These are phyloP conservation scores for Amoebophrya sp. DNA, from an alignment of 169 alveolate species.

Conservation along the genomic window DNA sequence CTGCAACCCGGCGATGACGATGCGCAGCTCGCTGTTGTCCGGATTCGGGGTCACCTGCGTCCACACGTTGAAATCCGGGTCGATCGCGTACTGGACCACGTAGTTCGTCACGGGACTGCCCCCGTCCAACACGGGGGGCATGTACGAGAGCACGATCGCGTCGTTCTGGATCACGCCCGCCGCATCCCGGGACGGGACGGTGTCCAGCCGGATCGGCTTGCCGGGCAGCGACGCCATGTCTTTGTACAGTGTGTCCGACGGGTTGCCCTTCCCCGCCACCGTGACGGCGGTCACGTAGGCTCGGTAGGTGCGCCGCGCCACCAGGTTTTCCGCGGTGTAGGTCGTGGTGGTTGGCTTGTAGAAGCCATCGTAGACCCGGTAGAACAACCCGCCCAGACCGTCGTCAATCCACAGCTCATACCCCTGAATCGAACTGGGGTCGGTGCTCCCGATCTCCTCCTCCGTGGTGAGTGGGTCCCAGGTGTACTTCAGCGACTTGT, in stretches of 20 bases:
- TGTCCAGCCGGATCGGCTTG: neutral
- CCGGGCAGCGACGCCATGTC: neutral
- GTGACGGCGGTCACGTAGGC: constrained; percentile 31
- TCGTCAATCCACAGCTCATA: constrained; percentile 36
- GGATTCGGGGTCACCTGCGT: neutral
- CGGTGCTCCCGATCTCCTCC: constrained; percentile 26
- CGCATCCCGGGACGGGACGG: neutral
- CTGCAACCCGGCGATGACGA: neutral
- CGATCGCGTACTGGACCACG: constrained; percentile 22
- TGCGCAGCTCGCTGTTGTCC: neutral
- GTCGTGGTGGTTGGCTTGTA: constrained; percentile 27
- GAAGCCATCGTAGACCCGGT: constrained; percentile 26
- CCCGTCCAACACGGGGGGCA: neutral
- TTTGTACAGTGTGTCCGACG: neutral
- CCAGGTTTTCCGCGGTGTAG: constrained; percentile 13
- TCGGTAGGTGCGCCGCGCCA: constrained; percentile 26
- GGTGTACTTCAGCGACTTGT: neutral
- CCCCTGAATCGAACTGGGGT: neutral
- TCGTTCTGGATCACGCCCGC: neutral
- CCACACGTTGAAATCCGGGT: constrained; percentile 14
- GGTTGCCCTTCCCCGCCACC: constrained; percentile 12
- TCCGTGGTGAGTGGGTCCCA: constrained; percentile 16
- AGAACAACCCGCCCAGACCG: constrained; percentile 29
- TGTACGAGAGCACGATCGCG: neutral
- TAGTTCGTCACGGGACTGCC: constrained; percentile 30